These are phyloP conservation scores for Trichosanthes truncata DNA, from an alignment of 306 rosid species.

Conservation along the genomic window DNA sequence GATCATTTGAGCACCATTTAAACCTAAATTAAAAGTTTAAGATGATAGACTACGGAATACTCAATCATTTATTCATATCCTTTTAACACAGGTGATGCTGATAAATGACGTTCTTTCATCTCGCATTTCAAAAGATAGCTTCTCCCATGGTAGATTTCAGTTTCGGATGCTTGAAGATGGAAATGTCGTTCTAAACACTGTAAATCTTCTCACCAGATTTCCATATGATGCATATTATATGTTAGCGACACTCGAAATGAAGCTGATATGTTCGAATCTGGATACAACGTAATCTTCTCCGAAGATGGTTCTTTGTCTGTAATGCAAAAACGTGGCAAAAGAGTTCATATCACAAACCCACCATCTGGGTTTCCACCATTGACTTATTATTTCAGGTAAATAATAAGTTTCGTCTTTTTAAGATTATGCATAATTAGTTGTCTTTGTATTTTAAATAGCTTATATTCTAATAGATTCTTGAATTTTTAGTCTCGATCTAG, in stretches of 20 bases:
- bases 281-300: not conserved
- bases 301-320: not conserved
- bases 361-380: not conserved
- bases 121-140: conserved; percentile 11
- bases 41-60: no score
- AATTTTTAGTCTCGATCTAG: no score
- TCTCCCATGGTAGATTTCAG: conserved; percentile 26
- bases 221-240: conserved; percentile 20
- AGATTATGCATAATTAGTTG: no score
- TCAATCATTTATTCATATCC: no score
- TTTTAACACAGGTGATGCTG: not conserved
- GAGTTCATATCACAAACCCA: not conserved
- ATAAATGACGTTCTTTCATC: conserved; percentile 23
- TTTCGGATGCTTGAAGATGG: conserved; percentile 24
- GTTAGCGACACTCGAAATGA: not conserved
- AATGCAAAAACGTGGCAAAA: not conserved
- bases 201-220: conserved; percentile 18
- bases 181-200: conserved; percentile 14
- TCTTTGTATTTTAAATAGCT: no score
- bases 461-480: no score
- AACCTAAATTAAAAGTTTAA: no score
- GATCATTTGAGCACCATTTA: no score
- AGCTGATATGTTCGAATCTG: not conserved
- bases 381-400: not conserved
- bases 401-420: no score